phyloP scores from a whole-genome alignment of 768 basidiomycete genomes.

The Boletus reticuloceps region DNA sequence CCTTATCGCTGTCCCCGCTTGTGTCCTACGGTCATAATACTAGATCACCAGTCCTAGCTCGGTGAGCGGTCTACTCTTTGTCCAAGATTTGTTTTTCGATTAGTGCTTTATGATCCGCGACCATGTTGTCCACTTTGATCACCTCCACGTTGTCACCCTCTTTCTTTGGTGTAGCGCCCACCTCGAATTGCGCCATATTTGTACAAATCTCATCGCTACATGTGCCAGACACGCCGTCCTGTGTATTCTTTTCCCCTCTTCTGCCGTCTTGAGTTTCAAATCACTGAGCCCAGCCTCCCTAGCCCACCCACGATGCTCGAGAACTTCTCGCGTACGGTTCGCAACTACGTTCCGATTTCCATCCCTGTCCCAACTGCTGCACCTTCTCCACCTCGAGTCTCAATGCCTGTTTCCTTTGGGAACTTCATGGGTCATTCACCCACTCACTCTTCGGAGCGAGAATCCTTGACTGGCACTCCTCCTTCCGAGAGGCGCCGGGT shows the following conservation, averaged over 20 bases:
- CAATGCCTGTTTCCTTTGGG: constrained; percentile 47
- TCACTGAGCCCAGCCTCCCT: constrained; percentile 16
- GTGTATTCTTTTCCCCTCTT: background rate
- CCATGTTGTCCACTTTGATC: too few species aligned
- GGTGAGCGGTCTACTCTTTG: constrained; percentile 20
- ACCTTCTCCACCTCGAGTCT: constrained; percentile 49
- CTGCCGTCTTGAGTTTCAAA: background rate
- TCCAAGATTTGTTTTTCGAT: background rate
- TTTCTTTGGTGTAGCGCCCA: too few species aligned
- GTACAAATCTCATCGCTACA: too few species aligned
- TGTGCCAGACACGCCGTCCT: constrained; percentile 6
- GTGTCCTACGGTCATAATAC: constrained; percentile 25
- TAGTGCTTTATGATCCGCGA: too few species aligned
- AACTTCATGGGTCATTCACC: constrained; percentile 34
- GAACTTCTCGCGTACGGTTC: constrained; percentile 50
- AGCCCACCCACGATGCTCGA: constrained; percentile 53
- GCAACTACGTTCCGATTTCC: constrained; percentile 52
- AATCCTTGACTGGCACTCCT: constrained; percentile 6
- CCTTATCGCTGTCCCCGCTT: constrained; percentile 14
- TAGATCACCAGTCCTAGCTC: constrained; percentile 31
- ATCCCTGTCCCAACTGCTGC: constrained; percentile 47
- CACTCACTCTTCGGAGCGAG: constrained; percentile 9
- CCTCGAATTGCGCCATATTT: too few species aligned
- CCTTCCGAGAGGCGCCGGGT: constrained; percentile 10
- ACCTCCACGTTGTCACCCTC: too few species aligned